phyloP scores from a whole-genome alignment of 768 basidiomycete genomes.

The Tricholoma bakamatsutake region DNA sequence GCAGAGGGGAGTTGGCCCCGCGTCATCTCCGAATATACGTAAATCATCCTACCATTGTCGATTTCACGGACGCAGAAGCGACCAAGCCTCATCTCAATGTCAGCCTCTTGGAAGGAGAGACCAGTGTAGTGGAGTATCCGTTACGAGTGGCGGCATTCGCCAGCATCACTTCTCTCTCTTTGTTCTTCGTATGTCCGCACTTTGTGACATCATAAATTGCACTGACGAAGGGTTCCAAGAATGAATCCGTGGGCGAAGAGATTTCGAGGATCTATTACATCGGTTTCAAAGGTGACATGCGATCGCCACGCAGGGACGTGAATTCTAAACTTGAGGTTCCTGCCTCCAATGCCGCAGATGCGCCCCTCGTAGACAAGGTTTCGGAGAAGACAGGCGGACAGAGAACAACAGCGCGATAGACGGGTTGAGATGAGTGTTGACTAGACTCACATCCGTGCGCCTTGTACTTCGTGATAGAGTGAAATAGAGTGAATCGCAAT shows the following conservation, averaged over 20 bases:
- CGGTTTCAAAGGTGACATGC: constrained; percentile 76
- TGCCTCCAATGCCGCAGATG: constrained; percentile 77
- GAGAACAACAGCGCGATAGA: constrained; percentile 57
- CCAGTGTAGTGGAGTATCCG: constrained; percentile 69
- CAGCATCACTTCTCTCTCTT: constrained; percentile 64
- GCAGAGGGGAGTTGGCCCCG: constrained; percentile 73
- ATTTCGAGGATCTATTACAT: constrained; percentile 67
- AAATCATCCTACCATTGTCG: constrained; percentile 69
- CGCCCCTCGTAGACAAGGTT: constrained; percentile 54
- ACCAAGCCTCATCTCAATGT: constrained; percentile 69
- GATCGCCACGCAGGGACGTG: constrained; percentile 48
- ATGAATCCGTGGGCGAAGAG: constrained; percentile 62
- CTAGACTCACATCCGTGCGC: neutral
- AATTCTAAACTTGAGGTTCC: constrained; percentile 65
- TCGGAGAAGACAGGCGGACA: constrained; percentile 50
- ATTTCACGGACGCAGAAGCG: constrained; percentile 68
- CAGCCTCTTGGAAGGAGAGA: constrained; percentile 64
- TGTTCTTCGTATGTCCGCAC: constrained; percentile 66
- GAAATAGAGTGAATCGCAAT: neutral
- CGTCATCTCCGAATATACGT: constrained; percentile 71
- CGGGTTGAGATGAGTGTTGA: neutral
- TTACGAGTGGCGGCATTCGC: constrained; percentile 70
- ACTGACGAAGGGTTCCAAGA: constrained; percentile 30
- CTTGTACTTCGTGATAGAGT: neutral
- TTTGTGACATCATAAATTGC: neutral